Evolutionary conservation across 1,284 basidiomycete genomes (phyloP), one percentile per base, ranked within the genome.

Genomic region (Irpex lacteus): DNA sequence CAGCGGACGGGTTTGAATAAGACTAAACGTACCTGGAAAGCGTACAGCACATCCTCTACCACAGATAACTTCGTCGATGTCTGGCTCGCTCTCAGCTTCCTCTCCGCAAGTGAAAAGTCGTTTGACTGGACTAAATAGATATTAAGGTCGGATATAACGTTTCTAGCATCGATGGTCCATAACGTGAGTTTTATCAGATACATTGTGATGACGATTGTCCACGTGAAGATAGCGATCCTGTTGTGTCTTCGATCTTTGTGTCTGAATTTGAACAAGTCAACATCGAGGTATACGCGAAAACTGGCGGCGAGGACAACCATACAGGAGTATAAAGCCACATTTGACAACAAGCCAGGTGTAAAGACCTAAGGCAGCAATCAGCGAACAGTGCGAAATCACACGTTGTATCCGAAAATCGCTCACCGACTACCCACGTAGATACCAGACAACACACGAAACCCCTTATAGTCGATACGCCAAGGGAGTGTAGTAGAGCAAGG

Each of bases 141-240:
- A n/a, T 56, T 53, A 3, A 64, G 38, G 40, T 64, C 65, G 3
- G 54, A 38, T 36, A 68, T 55, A 38, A 63, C 32, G 32, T 66
- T 62, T 34, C 63, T 63, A 4, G 66, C 62, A 49, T 68, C 67
- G 36, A 68, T 63, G 21, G 66, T 65, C 67, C 67, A 68, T 5
- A 68, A 56, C 9, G 63, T 37, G 8, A 66, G 49, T 9, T 63
- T 65, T 8, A 68, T 54, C 18, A 60, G 37, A 38, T 65, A 68
- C 67, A 68, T 68, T 8, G 59, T 57, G 19, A 66, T 37, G 19
- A 68, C 63, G 38, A 63, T 60, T 2, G 19, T 7, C 44, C 37
- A 65, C 26, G 63, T 66, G 18, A 13, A 60, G 49, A 61, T 4
- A 8, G 65, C 61, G 8, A 62, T 60, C 58, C 34, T 65, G 44